These are phyloP conservation scores for Pisolithus tinctorius DNA, from an alignment of 768 basidiomycete species.

Conservation along the genomic window DNA sequence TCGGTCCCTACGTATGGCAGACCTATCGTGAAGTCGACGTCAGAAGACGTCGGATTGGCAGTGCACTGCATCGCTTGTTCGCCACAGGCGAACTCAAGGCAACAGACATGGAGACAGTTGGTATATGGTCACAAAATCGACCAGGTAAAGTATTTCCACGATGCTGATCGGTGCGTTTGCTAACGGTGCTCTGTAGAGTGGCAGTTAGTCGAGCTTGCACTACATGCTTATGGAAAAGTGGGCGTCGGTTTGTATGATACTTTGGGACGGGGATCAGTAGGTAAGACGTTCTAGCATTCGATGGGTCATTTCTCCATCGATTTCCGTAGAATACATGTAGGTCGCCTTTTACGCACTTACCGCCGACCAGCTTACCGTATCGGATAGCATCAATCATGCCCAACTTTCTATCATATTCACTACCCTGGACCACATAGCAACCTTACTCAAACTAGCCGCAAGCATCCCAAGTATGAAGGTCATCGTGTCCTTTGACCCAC, in stretches of 20 bases:
- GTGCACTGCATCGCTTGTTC: conserved; percentile 65
- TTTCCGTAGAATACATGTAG: conserved; percentile 66
- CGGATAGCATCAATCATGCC: conserved; percentile 72
- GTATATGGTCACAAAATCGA: conserved; percentile 78
- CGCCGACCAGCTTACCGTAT: conserved; percentile 4
- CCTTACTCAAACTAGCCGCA: conserved; percentile 63
- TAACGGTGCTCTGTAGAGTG: conserved; percentile 54
- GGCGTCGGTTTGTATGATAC: conserved; percentile 93
- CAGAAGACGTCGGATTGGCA: conserved; percentile 68
- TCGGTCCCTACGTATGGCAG: conserved; percentile 70
- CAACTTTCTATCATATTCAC: conserved; percentile 74
- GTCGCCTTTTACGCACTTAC: neutral
- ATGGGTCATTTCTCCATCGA: neutral
- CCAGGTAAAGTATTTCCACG: conserved; percentile 47
- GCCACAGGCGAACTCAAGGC: conserved; percentile 52
- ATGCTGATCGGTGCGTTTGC: neutral
- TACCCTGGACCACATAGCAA: conserved; percentile 65
- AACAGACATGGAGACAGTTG: conserved; percentile 66
- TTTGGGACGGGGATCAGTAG: conserved; percentile 83
- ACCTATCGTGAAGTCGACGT: conserved; percentile 68
- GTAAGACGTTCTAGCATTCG: conserved; percentile 37
- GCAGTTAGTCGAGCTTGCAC: conserved; percentile 84
- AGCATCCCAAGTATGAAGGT: conserved; percentile 59
- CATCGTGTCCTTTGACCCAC: conserved; percentile 68
- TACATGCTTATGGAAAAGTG: conserved; percentile 76